Evolutionary conservation across 2,329 filamentous ascomycete species (phyloP).

Genomic region (Bretziella fagacearum): DNA sequence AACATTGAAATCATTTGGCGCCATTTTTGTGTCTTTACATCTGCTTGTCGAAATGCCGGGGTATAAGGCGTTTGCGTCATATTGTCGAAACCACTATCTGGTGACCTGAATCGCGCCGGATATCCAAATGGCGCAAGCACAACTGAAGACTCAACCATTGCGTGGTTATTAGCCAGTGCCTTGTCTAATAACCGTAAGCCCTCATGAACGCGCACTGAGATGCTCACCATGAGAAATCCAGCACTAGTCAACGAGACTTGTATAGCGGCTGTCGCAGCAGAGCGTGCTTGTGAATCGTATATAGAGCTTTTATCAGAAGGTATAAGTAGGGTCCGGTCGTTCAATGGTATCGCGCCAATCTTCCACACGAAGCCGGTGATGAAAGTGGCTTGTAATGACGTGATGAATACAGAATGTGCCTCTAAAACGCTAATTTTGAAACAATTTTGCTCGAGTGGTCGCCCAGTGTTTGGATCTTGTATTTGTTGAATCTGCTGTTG

Average conservation of each 20-base stretch:
- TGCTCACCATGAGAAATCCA: conserved; percentile 33
- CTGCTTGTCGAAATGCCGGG: conserved; percentile 21
- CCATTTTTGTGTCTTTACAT: conserved; percentile 30
- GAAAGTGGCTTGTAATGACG: conserved; percentile 10
- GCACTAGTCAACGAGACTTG: conserved; percentile 39
- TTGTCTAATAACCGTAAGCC: conserved; percentile 33
- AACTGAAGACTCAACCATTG: conserved; percentile 28
- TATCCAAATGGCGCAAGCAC: conserved; percentile 37
- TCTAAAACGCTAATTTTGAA: conserved; percentile 1
- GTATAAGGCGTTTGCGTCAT: conserved; percentile 16
- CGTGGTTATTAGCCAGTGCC: conserved; percentile 24
- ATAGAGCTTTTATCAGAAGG: conserved; percentile 20
- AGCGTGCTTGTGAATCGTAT: conserved; percentile 19
- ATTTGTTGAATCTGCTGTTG: conserved; percentile 1
- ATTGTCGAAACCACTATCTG: conserved; percentile 5
- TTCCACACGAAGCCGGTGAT: background rate
- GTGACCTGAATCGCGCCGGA: conserved; percentile 6
- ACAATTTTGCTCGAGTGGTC: background rate
- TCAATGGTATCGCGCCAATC: conserved; percentile 9
- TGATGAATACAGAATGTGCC: conserved; percentile 10
- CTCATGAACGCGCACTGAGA: conserved; percentile 31
- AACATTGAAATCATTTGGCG: conserved; percentile 33
- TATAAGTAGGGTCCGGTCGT: conserved; percentile 12
- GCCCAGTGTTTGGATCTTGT: background rate
- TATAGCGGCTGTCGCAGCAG: conserved; percentile 31